Conservation (phyloP, 2,329 filamentous ascomycete genomes). For the Cytospora piceae region DNA sequence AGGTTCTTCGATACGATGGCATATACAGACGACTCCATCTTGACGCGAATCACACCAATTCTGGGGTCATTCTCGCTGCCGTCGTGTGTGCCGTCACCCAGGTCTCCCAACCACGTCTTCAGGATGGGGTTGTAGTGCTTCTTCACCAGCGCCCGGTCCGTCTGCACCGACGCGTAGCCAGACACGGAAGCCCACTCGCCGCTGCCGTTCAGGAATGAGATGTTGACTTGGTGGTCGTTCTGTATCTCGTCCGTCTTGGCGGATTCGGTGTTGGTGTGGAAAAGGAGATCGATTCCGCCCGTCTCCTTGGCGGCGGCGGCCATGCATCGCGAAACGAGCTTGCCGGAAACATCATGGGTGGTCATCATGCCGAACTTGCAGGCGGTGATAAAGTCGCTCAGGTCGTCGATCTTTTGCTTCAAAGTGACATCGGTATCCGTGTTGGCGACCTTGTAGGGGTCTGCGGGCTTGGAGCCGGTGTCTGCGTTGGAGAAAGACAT, state of each 20-base stretch:
- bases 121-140: constrained; percentile 76
- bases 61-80: constrained; percentile 81
- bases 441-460: constrained; percentile 79
- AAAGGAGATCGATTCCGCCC: constrained; percentile 79
- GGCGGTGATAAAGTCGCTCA: constrained; percentile 69
- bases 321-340: constrained; percentile 84
- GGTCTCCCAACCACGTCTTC: constrained; percentile 85
- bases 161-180: constrained; percentile 71
- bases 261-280: constrained; percentile 90
- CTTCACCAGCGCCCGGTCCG: constrained; percentile 68
- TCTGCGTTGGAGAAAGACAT: constrained; percentile 59
- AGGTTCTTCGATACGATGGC: constrained; percentile 65
- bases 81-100: constrained; percentile 82
- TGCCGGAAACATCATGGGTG: constrained; percentile 68
- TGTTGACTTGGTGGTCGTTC: constrained; percentile 74
- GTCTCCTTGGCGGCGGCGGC: constrained; percentile 79
- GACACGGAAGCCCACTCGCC: constrained; percentile 88
- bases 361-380: constrained; percentile 92
- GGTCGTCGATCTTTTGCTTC: constrained; percentile 76
- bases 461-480: constrained; percentile 65
- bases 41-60: constrained; percentile 79
- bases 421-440: constrained; percentile 65
- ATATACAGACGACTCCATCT: constrained; percentile 73
- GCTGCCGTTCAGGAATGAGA: constrained; percentile 74
- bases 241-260: constrained; percentile 84